Conservation (phyloP, 768 basidiomycete genomes). For the Mycena vitilis region DNA sequence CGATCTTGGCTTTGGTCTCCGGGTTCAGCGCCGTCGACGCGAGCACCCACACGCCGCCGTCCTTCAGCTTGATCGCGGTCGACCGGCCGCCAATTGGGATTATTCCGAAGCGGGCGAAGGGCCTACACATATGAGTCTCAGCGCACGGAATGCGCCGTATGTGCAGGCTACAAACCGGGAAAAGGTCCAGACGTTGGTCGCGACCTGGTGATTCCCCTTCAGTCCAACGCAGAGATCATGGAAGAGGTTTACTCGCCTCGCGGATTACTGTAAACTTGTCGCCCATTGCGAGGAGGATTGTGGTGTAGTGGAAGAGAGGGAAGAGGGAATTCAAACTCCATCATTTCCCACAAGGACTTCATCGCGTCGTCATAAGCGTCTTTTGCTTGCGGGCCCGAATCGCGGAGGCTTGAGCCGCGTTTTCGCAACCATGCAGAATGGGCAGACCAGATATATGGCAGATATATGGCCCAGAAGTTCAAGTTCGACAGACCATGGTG, state of each 20-base stretch:
- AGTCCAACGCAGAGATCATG: neutral
- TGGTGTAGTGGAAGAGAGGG: neutral
- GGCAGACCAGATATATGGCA: too few relatives aligned
- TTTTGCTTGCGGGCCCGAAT: too few relatives aligned
- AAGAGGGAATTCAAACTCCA: neutral
- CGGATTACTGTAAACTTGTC: slow-evolving; percentile 28
- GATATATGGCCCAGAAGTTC: too few relatives aligned
- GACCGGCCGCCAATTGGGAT: slow-evolving; percentile 85
- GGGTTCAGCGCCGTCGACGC: slow-evolving; percentile 79
- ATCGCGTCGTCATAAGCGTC: neutral
- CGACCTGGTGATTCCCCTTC: slow-evolving; percentile 13
- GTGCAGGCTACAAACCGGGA: slow-evolving; percentile 15
- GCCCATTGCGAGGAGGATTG: neutral
- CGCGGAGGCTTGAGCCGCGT: too few relatives aligned
- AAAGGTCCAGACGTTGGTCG: slow-evolving; percentile 32
- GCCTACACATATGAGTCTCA: slow-evolving; percentile 49
- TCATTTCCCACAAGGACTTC: neutral
- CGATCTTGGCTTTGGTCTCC: slow-evolving; percentile 72
- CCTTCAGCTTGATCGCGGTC: slow-evolving; percentile 78
- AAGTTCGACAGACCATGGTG: too few relatives aligned
- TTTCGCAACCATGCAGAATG: too few relatives aligned
- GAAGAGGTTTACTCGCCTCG: slow-evolving; percentile 5
- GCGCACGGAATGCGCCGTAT: neutral
- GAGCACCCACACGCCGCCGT: slow-evolving; percentile 82
- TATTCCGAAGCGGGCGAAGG: slow-evolving; percentile 74